These are phyloP conservation scores for Dicorynia guianensis DNA, from an alignment of 306 rosid genomes.

Conservation along the genomic window DNA sequence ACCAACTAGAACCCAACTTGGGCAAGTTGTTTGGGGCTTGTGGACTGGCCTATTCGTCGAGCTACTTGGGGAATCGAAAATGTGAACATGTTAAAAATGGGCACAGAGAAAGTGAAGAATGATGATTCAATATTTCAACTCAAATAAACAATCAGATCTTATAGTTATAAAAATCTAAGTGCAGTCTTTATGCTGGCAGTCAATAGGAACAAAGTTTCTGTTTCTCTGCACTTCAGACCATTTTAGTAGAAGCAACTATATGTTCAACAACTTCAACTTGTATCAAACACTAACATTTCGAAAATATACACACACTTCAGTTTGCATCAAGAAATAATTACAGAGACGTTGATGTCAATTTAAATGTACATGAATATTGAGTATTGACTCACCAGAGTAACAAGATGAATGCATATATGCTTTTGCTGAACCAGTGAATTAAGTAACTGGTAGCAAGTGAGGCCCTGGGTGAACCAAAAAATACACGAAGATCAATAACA, in stretches of 20 bases:
- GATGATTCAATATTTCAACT: not conserved
- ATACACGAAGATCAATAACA: constrained; percentile 28
- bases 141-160: constrained; percentile 13
- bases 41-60: not conserved
- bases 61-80: not conserved
- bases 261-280: constrained; percentile 6
- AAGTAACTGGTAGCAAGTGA: constrained; percentile 83
- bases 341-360: constrained; percentile 31
- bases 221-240: constrained; percentile 2
- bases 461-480: constrained; percentile 58
- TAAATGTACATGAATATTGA: constrained; percentile 16
- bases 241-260: constrained; percentile 16
- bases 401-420: constrained; percentile 83
- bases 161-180: not conserved
- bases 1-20: not conserved
- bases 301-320: constrained; percentile 12
- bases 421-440: constrained; percentile 86
- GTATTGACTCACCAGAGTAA: constrained; percentile 74
- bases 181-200: constrained; percentile 4
- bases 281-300: constrained; percentile 20
- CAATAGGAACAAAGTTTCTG: constrained; percentile 23
- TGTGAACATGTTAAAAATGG: constrained; percentile 1
- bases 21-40: not conserved
- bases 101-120: not conserved
- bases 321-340: constrained; percentile 20